Base-by-base conservation (phyloP, 139 green algal species). In the Trebouxia sp. region DNA sequence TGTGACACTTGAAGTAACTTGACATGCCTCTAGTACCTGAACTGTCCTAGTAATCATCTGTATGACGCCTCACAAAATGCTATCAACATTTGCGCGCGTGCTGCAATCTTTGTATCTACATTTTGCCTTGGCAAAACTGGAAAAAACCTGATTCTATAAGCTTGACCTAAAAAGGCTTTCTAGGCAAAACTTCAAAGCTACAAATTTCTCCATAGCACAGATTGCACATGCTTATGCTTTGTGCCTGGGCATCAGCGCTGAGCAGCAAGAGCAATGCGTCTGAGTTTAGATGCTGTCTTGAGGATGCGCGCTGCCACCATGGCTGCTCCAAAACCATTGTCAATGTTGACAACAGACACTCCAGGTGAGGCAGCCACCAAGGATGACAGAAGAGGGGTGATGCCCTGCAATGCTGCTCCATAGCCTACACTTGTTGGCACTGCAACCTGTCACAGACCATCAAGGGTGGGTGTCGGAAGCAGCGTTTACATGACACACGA, bases 271-370 rank as follows among this genome's bases (percentile, higher is more conserved):
- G 76, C 76, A 43, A 53, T 45, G 35, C 50, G 50, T 15, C 85
- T 43, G n/a, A 88, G 79, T 39, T 83, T 85, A 8, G 67, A 70
- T 0, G 84, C 84, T 10, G 85, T 91, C 42, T 83, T 81, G 70
- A 96, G 83, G 28, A 96, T 90, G 65, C 90, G 90, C 41, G 90
- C 88, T 5, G 89, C 92, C 11, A 89, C 78, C 67, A 92, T 89
- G 11, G 92, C 91, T 9, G 90, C 92, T 24, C 70, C 82, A 28
- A 83, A 80, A 14, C 80, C 90, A 48, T 87, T 91, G 83, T 96
- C 93, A 41, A 96, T 94, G 81, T 94, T 94, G 17, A 94, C 91
- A 5, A 96, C 90, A 5, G 85, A 86, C 26, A 97, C 87, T 15
- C 93, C 91, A 0, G 89, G 86, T 1, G 92, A 82, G 43, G 85